These are phyloP conservation scores for Polytrichum formosum DNA, from an alignment of 225 moss, liverwort and hornwort species.

Conservation along the genomic window DNA sequence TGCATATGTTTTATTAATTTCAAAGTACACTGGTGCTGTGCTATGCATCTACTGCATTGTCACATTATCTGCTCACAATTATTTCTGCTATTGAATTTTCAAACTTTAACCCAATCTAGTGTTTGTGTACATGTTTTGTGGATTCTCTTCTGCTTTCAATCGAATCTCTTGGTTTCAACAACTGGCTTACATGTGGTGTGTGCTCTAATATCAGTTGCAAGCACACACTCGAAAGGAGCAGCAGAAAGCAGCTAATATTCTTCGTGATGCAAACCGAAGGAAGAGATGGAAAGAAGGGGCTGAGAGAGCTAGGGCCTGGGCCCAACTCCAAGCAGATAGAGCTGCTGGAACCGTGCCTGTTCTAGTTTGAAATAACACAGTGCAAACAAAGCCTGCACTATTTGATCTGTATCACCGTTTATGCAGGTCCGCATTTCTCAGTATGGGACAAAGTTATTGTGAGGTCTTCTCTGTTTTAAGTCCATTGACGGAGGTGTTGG, in stretches of 20 bases:
- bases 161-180: not conserved
- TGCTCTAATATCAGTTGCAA: constrained; percentile 50
- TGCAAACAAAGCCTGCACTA: not conserved
- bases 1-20: not conserved
- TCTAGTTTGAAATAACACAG: constrained; percentile 14
- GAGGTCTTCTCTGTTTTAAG: not conserved
- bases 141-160: constrained; percentile 3
- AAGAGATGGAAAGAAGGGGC: constrained; percentile 98
- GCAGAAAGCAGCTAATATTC: constrained; percentile 66
- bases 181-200: not conserved
- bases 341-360: constrained; percentile 22
- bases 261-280: constrained; percentile 74
- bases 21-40: not conserved
- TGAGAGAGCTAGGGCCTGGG: constrained; percentile 84
- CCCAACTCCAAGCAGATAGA: constrained; percentile 58
- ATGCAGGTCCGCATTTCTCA: not conserved
- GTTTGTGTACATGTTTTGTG: not conserved
- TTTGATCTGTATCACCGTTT: not conserved
- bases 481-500: not conserved
- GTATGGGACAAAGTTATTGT: not conserved
- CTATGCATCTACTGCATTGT: constrained; percentile 1
- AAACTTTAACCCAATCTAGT: constrained; percentile 3
- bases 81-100: not conserved
- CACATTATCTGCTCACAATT: not conserved
- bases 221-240: constrained; percentile 73